These are phyloP conservation scores for Echeveria elegans DNA, from an alignment of 164 flowering plant genomes.

Conservation along the genomic window DNA sequence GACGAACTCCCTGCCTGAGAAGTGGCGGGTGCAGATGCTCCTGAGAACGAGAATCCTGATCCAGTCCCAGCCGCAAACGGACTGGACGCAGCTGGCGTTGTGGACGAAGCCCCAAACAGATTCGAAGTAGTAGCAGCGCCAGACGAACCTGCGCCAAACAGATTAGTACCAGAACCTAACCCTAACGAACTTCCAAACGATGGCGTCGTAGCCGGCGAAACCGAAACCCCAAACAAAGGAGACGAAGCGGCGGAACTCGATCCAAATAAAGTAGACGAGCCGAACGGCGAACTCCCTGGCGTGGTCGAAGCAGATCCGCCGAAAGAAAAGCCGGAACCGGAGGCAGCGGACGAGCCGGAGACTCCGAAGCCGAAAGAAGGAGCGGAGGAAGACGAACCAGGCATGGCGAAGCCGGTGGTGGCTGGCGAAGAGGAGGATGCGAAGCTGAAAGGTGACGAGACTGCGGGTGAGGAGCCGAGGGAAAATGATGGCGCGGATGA, in stretches of 20 bases:
- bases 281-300: neutral
- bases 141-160: conserved; percentile 14
- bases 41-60: too few relatives aligned
- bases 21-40: too few relatives aligned
- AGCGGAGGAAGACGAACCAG: neutral
- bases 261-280: conserved; percentile 10
- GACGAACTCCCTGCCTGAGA: conserved; percentile 18
- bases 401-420: neutral
- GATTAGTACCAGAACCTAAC: neutral
- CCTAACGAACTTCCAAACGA: neutral
- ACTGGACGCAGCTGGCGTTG: conserved; percentile 11
- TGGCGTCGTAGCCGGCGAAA: conserved; percentile 7
- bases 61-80: conserved; percentile 15
- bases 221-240: conserved; percentile 5
- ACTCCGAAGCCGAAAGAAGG: conserved; percentile 12
- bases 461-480: conserved; percentile 10
- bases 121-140: conserved; percentile 5
- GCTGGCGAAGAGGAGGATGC: conserved; percentile 11
- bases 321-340: conserved; percentile 12
- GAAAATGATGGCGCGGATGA: conserved; percentile 10
- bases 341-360: neutral
- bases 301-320: conserved; percentile 9
- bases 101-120: conserved; percentile 13
- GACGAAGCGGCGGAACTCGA: conserved; percentile 10
- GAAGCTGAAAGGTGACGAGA: conserved; percentile 7